These are phyloP conservation scores for Irpex rosettiformis DNA, from an alignment of 1,284 basidiomycete species.

Conservation along the genomic window DNA sequence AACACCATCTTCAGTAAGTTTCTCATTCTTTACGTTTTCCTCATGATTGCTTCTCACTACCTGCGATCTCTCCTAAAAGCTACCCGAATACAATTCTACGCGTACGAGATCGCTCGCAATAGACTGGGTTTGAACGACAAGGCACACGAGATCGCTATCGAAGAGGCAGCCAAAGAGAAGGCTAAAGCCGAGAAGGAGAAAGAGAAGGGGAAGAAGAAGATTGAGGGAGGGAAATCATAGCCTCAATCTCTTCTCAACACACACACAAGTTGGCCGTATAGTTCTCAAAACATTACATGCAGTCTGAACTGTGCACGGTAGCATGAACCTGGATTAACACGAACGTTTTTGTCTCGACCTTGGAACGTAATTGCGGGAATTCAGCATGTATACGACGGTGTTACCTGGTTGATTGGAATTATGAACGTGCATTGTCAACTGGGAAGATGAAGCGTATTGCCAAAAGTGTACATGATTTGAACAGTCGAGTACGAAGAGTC, in stretches of 20 bases:
- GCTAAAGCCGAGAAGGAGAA: conserved; percentile 45
- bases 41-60: neutral
- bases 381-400: neutral
- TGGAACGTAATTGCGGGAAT: neutral
- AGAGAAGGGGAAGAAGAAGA: conserved; percentile 37
- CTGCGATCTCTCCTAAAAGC: conserved; percentile 42
- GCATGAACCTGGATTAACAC: too few relatives aligned
- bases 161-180: conserved; percentile 62
- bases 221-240: conserved; percentile 15
- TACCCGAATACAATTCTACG: conserved; percentile 87
- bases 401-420: too few relatives aligned
- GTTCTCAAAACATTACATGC: too few relatives aligned
- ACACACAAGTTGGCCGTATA: too few relatives aligned
- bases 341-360: neutral
- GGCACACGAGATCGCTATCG: conserved; percentile 82
- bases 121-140: conserved; percentile 87
- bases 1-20: conserved; percentile 92
- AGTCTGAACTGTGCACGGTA: too few relatives aligned
- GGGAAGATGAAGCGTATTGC: too few relatives aligned
- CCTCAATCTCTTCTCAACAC: neutral
- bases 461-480: too few relatives aligned
- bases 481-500: too few relatives aligned
- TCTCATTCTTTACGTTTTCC: neutral
- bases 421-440: too few relatives aligned
- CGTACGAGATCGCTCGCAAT: conserved; percentile 94